Conservation (phyloP, 2,329 filamentous ascomycete species). For the Paramyrothecium roridum region DNA sequence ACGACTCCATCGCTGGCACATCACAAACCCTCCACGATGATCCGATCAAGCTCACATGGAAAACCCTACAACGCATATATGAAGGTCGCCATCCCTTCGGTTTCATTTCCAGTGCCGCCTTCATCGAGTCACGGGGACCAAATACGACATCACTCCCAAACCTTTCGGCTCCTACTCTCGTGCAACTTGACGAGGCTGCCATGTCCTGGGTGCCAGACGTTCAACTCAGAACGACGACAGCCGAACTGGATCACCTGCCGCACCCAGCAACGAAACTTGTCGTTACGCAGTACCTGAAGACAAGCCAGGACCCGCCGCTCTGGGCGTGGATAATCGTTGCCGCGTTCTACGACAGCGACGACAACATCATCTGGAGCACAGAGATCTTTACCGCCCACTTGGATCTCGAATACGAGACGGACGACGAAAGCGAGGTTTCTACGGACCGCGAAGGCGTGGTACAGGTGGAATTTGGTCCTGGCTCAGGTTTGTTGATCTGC, state of each 20-base stretch:
- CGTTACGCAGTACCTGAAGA: slow-evolving; percentile 38
- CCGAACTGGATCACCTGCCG: slow-evolving; percentile 32
- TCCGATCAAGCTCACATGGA: too few relatives aligned
- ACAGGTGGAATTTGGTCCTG: slow-evolving; percentile 2
- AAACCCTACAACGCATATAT: too few relatives aligned
- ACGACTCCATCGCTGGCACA: too few relatives aligned
- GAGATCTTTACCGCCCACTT: slow-evolving; percentile 36
- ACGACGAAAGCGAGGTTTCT: slow-evolving; percentile 13
- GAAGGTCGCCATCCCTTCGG: too few relatives aligned
- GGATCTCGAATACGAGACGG: slow-evolving; percentile 12
- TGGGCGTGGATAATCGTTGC: slow-evolving; percentile 47
- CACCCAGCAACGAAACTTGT: slow-evolving; percentile 41
- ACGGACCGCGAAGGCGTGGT: slow-evolving; percentile 5
- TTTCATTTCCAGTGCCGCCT: too few relatives aligned
- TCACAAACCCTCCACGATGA: too few relatives aligned
- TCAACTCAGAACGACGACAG: slow-evolving; percentile 19
- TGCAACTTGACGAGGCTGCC: background rate
- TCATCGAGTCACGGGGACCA: too few relatives aligned
- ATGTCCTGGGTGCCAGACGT: slow-evolving; percentile 2
- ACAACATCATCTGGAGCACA: slow-evolving; percentile 41
- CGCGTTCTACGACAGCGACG: slow-evolving; percentile 41
- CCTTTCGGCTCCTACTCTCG: background rate
- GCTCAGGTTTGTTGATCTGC: background rate
- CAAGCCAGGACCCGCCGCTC: slow-evolving; percentile 24
- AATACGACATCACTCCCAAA: background rate